phyloP scores from a whole-genome alignment of 208 protist genomes.

The Acanthamoeba culbertsoni region DNA sequence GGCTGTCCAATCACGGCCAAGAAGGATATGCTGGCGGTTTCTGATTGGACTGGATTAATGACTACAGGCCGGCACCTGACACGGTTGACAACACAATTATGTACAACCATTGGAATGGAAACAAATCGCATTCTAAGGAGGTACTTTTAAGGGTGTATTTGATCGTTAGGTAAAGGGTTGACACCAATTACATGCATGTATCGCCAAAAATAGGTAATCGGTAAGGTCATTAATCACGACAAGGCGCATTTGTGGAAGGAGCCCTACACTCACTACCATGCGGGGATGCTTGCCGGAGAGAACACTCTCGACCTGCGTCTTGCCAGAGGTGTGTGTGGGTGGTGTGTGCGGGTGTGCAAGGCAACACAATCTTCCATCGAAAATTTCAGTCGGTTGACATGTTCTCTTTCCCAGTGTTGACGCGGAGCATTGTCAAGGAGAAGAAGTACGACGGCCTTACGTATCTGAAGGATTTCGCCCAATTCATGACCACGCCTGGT shows the following conservation, averaged over 20 bases:
- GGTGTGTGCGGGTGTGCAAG: not conserved
- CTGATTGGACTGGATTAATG: not conserved
- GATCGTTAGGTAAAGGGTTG: not conserved
- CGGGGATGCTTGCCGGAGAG: conserved; percentile 5
- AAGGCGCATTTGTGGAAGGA: not conserved
- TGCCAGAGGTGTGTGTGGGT: not conserved
- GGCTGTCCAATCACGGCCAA: not conserved
- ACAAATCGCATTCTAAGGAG: not conserved
- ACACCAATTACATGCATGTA: not conserved
- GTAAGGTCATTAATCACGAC: conserved; percentile 31
- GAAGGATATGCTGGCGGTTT: not conserved
- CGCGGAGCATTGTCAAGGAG: conserved; percentile 2
- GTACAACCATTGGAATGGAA: not conserved
- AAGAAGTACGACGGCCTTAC: not conserved
- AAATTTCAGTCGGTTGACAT: not conserved
- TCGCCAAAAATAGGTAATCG: not conserved
- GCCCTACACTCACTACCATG: conserved; percentile 17
- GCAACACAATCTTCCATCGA: not conserved
- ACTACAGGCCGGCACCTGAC: not conserved
- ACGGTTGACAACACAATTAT: conserved; percentile 24
- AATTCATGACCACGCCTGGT: conserved; percentile 65
- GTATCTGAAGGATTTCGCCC: conserved; percentile 43
- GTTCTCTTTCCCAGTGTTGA: not conserved
- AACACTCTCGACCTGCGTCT: conserved; percentile 22
- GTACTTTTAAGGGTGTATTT: not conserved